Evolutionary conservation across 2,329 filamentous ascomycete species (phyloP), one percentile per base, ranked within the genome.

Genomic region (Bipolaris gigantea): DNA sequence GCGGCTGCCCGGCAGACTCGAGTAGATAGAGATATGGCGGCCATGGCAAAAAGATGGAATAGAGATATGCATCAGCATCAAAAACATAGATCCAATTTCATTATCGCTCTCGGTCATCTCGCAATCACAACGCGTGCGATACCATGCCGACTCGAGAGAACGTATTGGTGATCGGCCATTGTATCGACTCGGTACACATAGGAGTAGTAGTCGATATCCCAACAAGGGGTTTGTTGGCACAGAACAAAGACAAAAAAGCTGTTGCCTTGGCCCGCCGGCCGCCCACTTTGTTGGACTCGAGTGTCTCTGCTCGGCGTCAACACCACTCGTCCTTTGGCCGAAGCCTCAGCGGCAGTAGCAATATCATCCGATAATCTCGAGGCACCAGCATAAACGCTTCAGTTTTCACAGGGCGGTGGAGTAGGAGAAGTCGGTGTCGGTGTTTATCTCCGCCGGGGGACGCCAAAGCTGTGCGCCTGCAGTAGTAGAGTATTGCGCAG

Each of bases 341-440:
- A 25, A 40, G 13, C 21, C 13, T 15, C 13, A 40, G 21, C 16
- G 6, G 38, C 13, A 40, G 21, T 19, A 6, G 38, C 38, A 39
- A 7, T 18, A 25, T 44, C 32, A 43, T 19, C 39, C 39, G 16
- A 18, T 18, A 30, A 13, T 25, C 21, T n/a, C 23, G 33, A 53
- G 50, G 50, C 50, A 53, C n/a, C 44, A 49, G 23, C n/a, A 48
- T 53, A 38, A 42, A 30, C n/a, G 10, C 23, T 4, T n/a, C 21
- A n/a, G 27, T 25, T 9, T 30, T 10, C n/a, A 16, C 13, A 16
- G 11, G 30, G n/a, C 40, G 13, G 27, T 18, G 16, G 27, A 32
- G 25, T 32, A 21, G 33, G 43, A 36, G 13, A 27, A 23, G 18
- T 35, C 21, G 33, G 43, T 18, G 9, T 16, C 19, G 33, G n/a